Evolutionary conservation across 257 asterid species (phyloP).

Genomic region (Henckelia pumila): DNA sequence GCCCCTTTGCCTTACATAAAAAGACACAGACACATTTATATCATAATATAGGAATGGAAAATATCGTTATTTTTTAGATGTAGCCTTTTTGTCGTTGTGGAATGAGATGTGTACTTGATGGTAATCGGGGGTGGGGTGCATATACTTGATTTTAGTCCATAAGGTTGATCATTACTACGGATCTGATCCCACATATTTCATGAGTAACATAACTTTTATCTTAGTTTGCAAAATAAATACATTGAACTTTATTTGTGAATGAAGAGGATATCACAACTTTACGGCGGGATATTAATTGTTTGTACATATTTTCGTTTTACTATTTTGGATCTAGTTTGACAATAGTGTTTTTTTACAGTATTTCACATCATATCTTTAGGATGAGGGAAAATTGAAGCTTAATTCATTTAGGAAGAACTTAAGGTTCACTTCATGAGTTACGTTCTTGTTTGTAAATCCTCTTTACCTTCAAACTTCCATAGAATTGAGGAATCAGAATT

Average conservation of each 20-base stretch:
- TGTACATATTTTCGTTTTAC: too few relatives aligned
- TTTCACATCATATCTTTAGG: not conserved
- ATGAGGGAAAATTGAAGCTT: too few relatives aligned
- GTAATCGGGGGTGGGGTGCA: not conserved
- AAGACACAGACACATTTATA: not conserved
- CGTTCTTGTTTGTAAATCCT: too few relatives aligned
- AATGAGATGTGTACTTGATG: not conserved
- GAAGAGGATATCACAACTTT: not conserved
- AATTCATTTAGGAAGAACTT: too few relatives aligned
- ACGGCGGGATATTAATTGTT: not conserved
- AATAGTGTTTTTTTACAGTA: too few relatives aligned
- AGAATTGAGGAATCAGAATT: too few relatives aligned
- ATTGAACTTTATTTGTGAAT: not conserved
- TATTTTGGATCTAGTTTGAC: too few relatives aligned
- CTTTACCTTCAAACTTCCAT: too few relatives aligned
- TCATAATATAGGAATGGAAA: not conserved
- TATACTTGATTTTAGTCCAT: not conserved
- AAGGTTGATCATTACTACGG: not conserved
- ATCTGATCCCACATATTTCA: not conserved
- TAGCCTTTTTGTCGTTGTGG: not conserved
- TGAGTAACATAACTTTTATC: not conserved
- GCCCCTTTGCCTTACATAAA: conserved; percentile 10
- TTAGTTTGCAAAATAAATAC: not conserved
- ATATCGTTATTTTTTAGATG: not conserved
- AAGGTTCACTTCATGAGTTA: not conserved